Base-by-base conservation (phyloP, 306 rosid genomes). In the Cucumis melo region DNA sequence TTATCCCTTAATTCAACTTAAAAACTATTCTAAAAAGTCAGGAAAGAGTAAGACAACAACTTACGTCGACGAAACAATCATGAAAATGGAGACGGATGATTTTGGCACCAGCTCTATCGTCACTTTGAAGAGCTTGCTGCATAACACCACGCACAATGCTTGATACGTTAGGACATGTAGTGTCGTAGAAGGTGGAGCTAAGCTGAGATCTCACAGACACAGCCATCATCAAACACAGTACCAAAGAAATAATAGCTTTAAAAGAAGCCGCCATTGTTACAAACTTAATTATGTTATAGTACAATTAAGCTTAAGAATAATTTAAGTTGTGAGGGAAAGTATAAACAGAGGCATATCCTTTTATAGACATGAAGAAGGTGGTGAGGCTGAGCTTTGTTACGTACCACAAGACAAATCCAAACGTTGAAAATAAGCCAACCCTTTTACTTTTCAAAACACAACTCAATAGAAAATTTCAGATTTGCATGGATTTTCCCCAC, bases 31-130 rank as follows among this genome's bases (percentile, higher is more conserved):
- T 2, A 10, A 50, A 1, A 50, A 5, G 13, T 16, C 0, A 1
- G 29, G 2, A 27, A 27, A 54, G 8, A 19, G 8, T 54, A 0
- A 7, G n/a, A 3, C 24, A 54, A 24, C 3, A 54, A 59, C 3
- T 38, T 68, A 83, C 86, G 6, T 74, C 66, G 53, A 81, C 83
- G 1, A 84, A 70, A 70, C 87, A 84, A 9, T 84, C 85, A 5
- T 84, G 87, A 42, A 81, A 84, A 21, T 84, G 84, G 11, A 84
- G 80, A 9, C 84, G 86, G 58, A 79, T 79, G 81, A 83, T 78
- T 36, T 60, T 80, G 38, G 86, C 84, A 2, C 81, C 81, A 5
- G 79, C 64, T 39, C 86, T 71, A 10, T 56, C 61, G 15, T 83
- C 81, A 21, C 13, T 64, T 44, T 20, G 68, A 4, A 32, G 74